phyloP scores from a whole-genome alignment of 345 rosid genomes.

The Hibiscus mutabilis region DNA sequence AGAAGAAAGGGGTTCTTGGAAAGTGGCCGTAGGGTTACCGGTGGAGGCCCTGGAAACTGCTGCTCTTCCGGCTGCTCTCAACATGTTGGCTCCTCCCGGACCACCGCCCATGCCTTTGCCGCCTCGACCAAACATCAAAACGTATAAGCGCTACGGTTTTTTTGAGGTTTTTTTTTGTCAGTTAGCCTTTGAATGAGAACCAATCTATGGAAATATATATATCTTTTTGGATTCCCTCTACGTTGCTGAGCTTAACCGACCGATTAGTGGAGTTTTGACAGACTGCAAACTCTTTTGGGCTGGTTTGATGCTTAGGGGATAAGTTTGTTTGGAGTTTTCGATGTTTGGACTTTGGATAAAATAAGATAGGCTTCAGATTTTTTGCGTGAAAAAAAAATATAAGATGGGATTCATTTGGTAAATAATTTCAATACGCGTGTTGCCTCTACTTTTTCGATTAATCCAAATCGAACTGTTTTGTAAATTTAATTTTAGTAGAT shows the following conservation, averaged over 20 bases:
- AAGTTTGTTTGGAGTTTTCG: too few species aligned
- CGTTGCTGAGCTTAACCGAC: neutral
- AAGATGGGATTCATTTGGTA: too few species aligned
- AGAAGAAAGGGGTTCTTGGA: conserved; percentile 45
- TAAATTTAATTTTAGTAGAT: too few species aligned
- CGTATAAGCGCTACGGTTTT: neutral
- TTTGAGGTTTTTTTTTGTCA: neutral
- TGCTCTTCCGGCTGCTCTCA: conserved; percentile 46
- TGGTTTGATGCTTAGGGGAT: neutral
- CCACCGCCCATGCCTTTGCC: conserved; percentile 56
- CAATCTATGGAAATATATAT: too few species aligned
- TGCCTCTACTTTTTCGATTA: too few species aligned
- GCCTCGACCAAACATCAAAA: conserved; percentile 44
- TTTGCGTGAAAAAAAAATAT: too few species aligned
- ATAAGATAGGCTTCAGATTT: neutral
- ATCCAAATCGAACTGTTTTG: too few species aligned
- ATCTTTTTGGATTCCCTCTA: neutral
- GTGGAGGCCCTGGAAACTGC: conserved; percentile 31
- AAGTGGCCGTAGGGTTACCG: conserved; percentile 15
- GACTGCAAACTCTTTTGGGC: neutral
- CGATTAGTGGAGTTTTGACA: neutral
- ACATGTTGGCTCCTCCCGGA: conserved; percentile 45
- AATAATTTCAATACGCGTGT: too few species aligned
- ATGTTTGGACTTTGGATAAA: neutral
- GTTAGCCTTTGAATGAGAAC: neutral